phyloP scores from a whole-genome alignment of 2,329 filamentous ascomycete species.

The Fusarium buharicum region DNA sequence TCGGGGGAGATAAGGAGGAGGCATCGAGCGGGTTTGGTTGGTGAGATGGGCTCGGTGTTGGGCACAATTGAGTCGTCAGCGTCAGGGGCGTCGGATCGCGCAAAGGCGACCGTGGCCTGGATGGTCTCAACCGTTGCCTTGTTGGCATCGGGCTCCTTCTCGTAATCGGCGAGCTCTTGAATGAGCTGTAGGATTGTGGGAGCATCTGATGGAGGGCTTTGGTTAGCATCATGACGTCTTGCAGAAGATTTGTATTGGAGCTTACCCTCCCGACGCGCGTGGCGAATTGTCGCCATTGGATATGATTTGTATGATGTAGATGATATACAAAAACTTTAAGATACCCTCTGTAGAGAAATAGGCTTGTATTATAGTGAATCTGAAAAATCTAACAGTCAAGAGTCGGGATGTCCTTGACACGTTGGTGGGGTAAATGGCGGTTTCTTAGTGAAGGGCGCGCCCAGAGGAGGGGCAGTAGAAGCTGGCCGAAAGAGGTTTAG shows the following conservation, averaged over 20 bases:
- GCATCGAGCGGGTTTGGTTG: constrained; percentile 76
- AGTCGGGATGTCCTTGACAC: constrained; percentile 1
- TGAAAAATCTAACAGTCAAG: neutral
- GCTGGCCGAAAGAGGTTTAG: constrained; percentile 10
- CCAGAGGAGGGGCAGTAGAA: constrained; percentile 23
- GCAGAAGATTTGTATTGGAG: neutral
- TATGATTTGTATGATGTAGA: constrained; percentile 11
- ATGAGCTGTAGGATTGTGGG: constrained; percentile 84
- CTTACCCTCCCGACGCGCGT: constrained; percentile 43
- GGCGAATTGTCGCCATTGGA: constrained; percentile 44
- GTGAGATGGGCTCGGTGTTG: constrained; percentile 64
- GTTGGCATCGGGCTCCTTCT: constrained; percentile 78
- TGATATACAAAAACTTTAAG: constrained; percentile 1
- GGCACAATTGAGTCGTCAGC: constrained; percentile 53
- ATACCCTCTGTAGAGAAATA: constrained; percentile 7
- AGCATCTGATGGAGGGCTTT: constrained; percentile 68
- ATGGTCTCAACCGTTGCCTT: constrained; percentile 82
- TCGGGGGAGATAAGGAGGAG: constrained; percentile 70
- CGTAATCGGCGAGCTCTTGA: constrained; percentile 86
- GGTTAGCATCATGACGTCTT: constrained; percentile 22
- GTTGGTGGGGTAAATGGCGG: constrained; percentile 30
- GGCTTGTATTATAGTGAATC: neutral
- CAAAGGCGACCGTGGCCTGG: constrained; percentile 80
- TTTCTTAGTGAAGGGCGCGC: constrained; percentile 33
- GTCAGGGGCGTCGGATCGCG: constrained; percentile 59